Percentiles rank a stretch among this genome's conserved stretches.
Conservation (phyloP, 2,329 filamentous ascomycete species). For the Fusarium denticulatum region DNA sequence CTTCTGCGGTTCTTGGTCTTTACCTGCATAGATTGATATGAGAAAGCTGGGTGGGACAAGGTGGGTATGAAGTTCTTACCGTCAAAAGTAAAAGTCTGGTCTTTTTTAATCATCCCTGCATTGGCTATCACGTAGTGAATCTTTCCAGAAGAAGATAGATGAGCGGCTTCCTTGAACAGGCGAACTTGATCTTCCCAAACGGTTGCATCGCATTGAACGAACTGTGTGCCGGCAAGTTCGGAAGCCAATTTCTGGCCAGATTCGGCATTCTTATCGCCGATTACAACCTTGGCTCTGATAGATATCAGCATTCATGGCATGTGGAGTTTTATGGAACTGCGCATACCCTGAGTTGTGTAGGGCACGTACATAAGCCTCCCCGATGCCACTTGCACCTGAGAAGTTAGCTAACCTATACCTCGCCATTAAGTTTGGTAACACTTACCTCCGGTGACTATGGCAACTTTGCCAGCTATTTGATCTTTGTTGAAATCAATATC, state of each 20-base stretch:
- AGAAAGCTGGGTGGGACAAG: too few species aligned
- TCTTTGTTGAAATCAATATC: neutral
- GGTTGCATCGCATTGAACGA: neutral
- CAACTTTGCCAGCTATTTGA: neutral
- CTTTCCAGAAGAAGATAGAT: neutral
- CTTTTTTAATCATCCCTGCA: neutral
- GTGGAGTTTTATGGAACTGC: rapidly evolving
- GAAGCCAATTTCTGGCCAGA: neutral
- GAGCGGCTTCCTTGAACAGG: neutral
- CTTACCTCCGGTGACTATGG: neutral
- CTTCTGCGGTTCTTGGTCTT: neutral
- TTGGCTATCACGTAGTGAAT: conserved; percentile 5
- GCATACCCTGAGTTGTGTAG: neutral
- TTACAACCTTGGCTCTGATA: neutral
- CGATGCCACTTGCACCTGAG: neutral
- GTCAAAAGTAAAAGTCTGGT: neutral
- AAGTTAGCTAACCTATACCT: neutral
- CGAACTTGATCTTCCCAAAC: neutral
- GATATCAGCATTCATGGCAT: rapidly evolving
- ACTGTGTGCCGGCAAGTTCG: neutral
- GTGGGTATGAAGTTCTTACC: neutral
- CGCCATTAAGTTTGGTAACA: rapidly evolving
- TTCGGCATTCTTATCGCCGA: neutral
- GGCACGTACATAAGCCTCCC: neutral
- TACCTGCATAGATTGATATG: neutral